Evolutionary conservation across 2,329 filamentous ascomycete genomes (phyloP), one percentile per base, ranked within the genome.

Genomic region (Penicillium sp.): DNA sequence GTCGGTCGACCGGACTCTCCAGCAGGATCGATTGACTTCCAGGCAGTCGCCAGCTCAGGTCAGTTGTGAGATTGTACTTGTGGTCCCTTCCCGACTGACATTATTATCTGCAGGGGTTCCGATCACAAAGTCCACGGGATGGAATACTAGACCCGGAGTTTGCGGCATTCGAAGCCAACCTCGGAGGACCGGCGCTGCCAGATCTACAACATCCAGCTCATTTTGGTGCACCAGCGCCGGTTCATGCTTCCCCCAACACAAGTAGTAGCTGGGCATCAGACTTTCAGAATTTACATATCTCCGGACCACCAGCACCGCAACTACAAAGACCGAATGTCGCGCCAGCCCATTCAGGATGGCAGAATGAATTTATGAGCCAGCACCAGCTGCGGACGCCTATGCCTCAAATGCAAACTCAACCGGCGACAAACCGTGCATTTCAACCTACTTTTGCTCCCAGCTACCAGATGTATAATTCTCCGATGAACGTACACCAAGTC

Each of bases 21-120:
- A 89, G 62, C 86, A 88, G 66, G 86, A 89, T 67, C 82, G 84
- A 42, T 60, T 86, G 38, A 68, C 75, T 28, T 71, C 75, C 8
- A 76, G 77, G 49, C 74, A 77, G 44, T 70, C 76, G 42, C 74
- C 77, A 36, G 68, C 73, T 40, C 78, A 83, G 66, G 82, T 82
- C 67, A 51, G 69, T 51, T 36, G 1, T 41, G 41, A 9, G 14
- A 24, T 24, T 23, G 4, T 22, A 7, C 5, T 13, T 10, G 2
- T 1, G 2, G 4, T 26, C 1, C 5, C 26, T 39, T 39, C 9
- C 6, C 23, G 49, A 44, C 57, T 61, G 45, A 52, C 40, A 23
- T 24, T 41, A 6, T 38, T 40, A 38, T 37, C 39, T 50, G 5
- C 59, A 87, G 80, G 76, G 76, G 29, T 87, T 87, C 57, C 75